phyloP scores from a whole-genome alignment of 805 yeast species.

The Metschnikowia henanensis region DNA sequence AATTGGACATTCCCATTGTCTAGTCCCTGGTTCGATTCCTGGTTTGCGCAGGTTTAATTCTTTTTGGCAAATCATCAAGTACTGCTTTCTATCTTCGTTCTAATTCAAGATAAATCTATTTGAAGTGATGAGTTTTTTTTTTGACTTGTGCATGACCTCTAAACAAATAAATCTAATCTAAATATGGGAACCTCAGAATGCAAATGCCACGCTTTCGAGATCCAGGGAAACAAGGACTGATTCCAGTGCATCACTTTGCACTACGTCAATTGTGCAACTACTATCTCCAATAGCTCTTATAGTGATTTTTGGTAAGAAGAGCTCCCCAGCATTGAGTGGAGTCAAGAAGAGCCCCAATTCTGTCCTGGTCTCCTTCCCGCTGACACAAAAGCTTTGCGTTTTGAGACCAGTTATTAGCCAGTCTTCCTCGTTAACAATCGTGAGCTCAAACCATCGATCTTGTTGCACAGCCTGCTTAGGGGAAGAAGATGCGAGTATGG shows the following conservation, averaged over 20 bases:
- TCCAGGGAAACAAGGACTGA: constrained; percentile 72
- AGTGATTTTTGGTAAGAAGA: constrained; percentile 63
- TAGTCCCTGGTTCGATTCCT: constrained; percentile 21
- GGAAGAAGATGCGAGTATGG: constrained; percentile 15
- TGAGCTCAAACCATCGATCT: constrained; percentile 41
- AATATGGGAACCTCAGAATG: constrained; percentile 45
- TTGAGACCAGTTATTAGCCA: constrained; percentile 84
- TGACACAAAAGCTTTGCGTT: constrained; percentile 48
- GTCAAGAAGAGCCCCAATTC: constrained; percentile 50
- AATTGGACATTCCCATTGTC: constrained; percentile 19
- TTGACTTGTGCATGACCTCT: too few relatives aligned
- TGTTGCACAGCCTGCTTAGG: constrained; percentile 3
- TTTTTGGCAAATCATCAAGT: too few relatives aligned
- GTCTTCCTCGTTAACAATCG: constrained; percentile 55
- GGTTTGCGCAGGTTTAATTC: constrained; percentile 15
- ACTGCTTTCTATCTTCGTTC: too few relatives aligned
- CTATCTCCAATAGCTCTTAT: constrained; percentile 27
- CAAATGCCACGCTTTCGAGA: constrained; percentile 56
- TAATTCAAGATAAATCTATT: too few relatives aligned
- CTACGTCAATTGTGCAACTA: constrained; percentile 53
- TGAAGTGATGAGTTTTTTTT: too few relatives aligned
- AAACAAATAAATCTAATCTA: too few relatives aligned
- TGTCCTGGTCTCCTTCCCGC: constrained; percentile 15
- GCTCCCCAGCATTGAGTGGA: constrained; percentile 76
- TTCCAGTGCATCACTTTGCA: constrained; percentile 67